These are phyloP conservation scores for Borovskyia barvae DNA, from an alignment of 208 protist genomes.

Conservation along the genomic window DNA sequence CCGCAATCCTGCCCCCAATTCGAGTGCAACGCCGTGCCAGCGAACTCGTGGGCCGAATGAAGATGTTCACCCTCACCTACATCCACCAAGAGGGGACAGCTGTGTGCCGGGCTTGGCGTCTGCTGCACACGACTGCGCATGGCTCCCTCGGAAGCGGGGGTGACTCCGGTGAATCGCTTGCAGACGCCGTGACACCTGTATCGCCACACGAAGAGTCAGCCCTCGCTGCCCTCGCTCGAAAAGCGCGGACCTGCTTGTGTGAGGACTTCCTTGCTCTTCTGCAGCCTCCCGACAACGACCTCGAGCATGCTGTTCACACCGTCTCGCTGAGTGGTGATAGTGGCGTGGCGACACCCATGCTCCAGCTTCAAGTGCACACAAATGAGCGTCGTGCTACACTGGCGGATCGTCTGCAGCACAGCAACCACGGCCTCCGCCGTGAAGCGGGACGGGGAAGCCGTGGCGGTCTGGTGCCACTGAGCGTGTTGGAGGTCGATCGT, in stretches of 20 bases:
- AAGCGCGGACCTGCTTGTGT: conserved; percentile 43
- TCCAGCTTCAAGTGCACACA: conserved; percentile 71
- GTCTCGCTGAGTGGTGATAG: conserved; percentile 35
- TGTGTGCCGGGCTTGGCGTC: conserved; percentile 70
- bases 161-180: background rate
- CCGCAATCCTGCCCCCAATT: conserved; percentile 9
- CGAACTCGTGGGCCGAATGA: conserved; percentile 34
- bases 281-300: conserved; percentile 40
- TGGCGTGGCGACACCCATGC: conserved; percentile 38
- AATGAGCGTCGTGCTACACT: conserved; percentile 58
- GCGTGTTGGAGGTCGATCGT: conserved; percentile 22
- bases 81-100: conserved; percentile 62
- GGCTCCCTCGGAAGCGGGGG: background rate
- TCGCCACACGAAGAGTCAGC: too few species aligned
- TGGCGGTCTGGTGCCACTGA: conserved; percentile 11
- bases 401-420: conserved; percentile 34
- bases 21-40: conserved; percentile 21
- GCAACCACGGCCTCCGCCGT: conserved; percentile 21
- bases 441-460: conserved; percentile 14
- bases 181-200: background rate
- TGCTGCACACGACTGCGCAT: conserved; percentile 37
- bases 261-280: conserved; percentile 61
- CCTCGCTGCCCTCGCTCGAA: conserved; percentile 20
- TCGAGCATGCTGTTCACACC: conserved; percentile 24
- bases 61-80: conserved; percentile 66